These are phyloP conservation scores for Aspergillus nomiae DNA, from an alignment of 2,329 filamentous ascomycete species.

Conservation along the genomic window DNA sequence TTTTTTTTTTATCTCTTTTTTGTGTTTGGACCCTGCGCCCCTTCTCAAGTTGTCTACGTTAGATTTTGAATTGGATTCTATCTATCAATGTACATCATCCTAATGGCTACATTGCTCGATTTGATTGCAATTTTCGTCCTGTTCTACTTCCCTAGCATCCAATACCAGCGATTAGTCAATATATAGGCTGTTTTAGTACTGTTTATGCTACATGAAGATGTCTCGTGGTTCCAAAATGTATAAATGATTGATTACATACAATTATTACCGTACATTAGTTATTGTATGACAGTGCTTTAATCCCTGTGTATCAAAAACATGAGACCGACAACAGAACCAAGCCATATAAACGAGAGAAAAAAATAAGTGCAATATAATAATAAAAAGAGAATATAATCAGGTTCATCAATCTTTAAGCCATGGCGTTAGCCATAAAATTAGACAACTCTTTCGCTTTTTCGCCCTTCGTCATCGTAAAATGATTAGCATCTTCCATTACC, in stretches of 20 bases:
- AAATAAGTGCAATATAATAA: conserved; percentile 8
- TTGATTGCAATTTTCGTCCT: not conserved
- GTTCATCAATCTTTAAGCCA: conserved; percentile 17
- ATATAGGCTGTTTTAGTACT: not conserved
- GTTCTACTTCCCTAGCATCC: not conserved
- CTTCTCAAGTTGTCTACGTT: not conserved
- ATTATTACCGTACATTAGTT: not conserved
- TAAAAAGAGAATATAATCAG: not conserved
- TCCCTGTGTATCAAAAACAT: not conserved
- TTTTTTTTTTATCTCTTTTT: conserved; percentile 4
- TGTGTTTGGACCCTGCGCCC: not conserved
- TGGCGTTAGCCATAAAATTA: conserved; percentile 29
- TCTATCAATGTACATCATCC: not conserved
- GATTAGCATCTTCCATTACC: conserved; percentile 36
- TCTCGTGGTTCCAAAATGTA: not conserved
- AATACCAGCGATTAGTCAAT: not conserved
- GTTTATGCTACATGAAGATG: not conserved
- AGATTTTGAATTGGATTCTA: not conserved
- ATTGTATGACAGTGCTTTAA: not conserved
- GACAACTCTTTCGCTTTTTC: conserved; percentile 34
- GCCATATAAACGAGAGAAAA: conserved; percentile 1
- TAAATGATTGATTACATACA: not conserved
- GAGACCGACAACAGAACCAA: not conserved
- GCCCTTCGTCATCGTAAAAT: conserved; percentile 32
- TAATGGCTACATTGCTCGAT: not conserved